These are phyloP conservation scores for Cladosporium colombiae DNA, from an alignment of 2,329 filamentous ascomycete genomes.

Conservation along the genomic window DNA sequence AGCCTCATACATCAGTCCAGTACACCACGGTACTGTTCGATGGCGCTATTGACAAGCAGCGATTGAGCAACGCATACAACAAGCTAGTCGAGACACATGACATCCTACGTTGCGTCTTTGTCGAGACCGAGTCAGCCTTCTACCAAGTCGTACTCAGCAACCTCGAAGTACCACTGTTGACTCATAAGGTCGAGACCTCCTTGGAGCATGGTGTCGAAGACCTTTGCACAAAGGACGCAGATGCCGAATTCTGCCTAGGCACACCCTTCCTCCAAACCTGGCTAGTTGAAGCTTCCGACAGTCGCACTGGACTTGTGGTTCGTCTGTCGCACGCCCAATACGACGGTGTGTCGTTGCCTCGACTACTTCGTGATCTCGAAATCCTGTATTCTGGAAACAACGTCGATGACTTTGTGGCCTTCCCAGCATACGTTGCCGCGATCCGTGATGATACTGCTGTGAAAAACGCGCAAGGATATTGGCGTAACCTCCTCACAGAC, in stretches of 20 bases:
- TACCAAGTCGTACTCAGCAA: slow-evolving; percentile 14
- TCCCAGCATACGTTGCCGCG: slow-evolving; percentile 13
- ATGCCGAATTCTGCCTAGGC: slow-evolving; percentile 22
- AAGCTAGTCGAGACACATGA: slow-evolving; percentile 54
- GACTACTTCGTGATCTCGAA: slow-evolving; percentile 59
- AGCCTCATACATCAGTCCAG: slow-evolving; percentile 62
- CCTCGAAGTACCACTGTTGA: slow-evolving; percentile 29
- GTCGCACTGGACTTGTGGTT: slow-evolving; percentile 33
- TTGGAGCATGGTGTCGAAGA: slow-evolving; percentile 21
- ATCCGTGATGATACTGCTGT: not conserved
- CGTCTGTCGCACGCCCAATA: slow-evolving; percentile 39
- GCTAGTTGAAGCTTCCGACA: slow-evolving; percentile 28
- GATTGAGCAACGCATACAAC: slow-evolving; percentile 53
- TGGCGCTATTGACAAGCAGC: slow-evolving; percentile 49
- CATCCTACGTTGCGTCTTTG: slow-evolving; percentile 43
- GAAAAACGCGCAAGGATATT: slow-evolving; percentile 22
- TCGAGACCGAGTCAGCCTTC: slow-evolving; percentile 20
- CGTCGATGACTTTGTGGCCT: slow-evolving; percentile 7
- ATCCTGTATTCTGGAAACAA: slow-evolving; percentile 39
- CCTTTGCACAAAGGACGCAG: slow-evolving; percentile 21
- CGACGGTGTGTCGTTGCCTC: slow-evolving; percentile 50
- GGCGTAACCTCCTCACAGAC: slow-evolving; percentile 10
- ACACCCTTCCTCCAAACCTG: slow-evolving; percentile 26
- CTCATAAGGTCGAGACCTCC: slow-evolving; percentile 19
- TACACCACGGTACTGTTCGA: slow-evolving; percentile 67